phyloP scores from a whole-genome alignment of 371 early-diverging fungal genomes.

The Mortierella sp. region DNA sequence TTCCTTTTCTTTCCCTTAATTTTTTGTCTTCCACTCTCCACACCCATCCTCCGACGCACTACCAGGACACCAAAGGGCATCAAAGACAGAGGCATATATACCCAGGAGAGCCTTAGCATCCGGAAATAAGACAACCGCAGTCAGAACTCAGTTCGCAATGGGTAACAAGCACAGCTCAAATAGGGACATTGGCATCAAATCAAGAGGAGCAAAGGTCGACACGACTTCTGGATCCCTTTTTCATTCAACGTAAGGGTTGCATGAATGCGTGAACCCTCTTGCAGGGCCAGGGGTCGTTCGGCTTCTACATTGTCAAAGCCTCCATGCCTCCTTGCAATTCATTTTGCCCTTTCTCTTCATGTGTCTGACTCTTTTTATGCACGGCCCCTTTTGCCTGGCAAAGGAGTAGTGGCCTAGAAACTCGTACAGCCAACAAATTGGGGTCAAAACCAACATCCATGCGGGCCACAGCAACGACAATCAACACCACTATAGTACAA shows the following conservation, averaged over 20 bases:
- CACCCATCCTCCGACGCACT: neutral
- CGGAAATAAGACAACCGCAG: neutral
- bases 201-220: conserved; percentile 43
- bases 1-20: neutral
- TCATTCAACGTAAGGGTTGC: conserved; percentile 29
- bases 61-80: neutral
- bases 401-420: conserved; percentile 22
- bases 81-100: neutral
- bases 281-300: neutral
- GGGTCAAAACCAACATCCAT: conserved; percentile 13
- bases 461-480: conserved; percentile 7
- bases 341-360: neutral
- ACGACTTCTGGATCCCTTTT: conserved; percentile 18
- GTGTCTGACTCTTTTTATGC: conserved; percentile 11
- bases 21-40: neutral
- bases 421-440: conserved; percentile 19
- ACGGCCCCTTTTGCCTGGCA: conserved; percentile 22
- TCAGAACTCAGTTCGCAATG: conserved; percentile 10
- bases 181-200: conserved; percentile 21
- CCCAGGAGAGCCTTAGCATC: neutral
- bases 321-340: too few relatives aligned
- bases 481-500: conserved; percentile 6
- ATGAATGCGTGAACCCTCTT: neutral
- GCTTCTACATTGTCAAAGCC: too few relatives aligned
- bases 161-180: conserved; percentile 45